phyloP scores from a whole-genome alignment of 1,139 yeast genomes.

The Magnusiomyces fungicola region DNA sequence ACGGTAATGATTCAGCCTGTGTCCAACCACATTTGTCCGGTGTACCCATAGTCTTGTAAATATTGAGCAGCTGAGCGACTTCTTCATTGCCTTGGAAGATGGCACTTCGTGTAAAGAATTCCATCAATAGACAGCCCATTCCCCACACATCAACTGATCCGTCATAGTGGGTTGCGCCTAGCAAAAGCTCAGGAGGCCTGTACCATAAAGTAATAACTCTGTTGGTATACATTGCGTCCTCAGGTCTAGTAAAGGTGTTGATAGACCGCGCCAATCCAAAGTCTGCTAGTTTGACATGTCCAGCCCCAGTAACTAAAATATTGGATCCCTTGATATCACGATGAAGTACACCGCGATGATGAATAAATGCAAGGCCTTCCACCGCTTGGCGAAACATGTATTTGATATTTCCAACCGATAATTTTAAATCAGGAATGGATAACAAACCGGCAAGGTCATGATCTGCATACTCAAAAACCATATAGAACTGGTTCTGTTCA shows the following conservation, averaged over 20 bases:
- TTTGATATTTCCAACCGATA: constrained; percentile 66
- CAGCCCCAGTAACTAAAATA: constrained; percentile 63
- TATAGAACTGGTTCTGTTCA: constrained; percentile 65
- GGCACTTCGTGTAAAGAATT: constrained; percentile 67
- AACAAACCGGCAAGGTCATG: constrained; percentile 88
- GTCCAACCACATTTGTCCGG: constrained; percentile 79
- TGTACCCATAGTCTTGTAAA: constrained; percentile 81
- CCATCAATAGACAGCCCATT: constrained; percentile 83
- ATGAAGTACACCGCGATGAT: constrained; percentile 71
- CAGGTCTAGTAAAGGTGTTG: not conserved
- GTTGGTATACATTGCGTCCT: constrained; percentile 55
- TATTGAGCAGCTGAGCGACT: constrained; percentile 68
- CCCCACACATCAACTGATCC: constrained; percentile 97
- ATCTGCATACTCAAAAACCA: constrained; percentile 91
- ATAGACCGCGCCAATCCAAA: constrained; percentile 77
- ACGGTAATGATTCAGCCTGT: constrained; percentile 63
- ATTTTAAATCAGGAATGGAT: constrained; percentile 61
- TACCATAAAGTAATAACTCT: constrained; percentile 96
- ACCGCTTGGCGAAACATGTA: constrained; percentile 68
- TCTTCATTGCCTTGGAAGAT: constrained; percentile 87
- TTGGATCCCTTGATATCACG: constrained; percentile 95
- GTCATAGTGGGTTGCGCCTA: constrained; percentile 88
- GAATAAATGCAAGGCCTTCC: constrained; percentile 76
- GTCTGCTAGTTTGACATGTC: constrained; percentile 79
- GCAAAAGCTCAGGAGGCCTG: constrained; percentile 86